Base-by-base conservation (phyloP, 2,329 filamentous ascomycete species). In the Neofusicoccum cordaticola region DNA sequence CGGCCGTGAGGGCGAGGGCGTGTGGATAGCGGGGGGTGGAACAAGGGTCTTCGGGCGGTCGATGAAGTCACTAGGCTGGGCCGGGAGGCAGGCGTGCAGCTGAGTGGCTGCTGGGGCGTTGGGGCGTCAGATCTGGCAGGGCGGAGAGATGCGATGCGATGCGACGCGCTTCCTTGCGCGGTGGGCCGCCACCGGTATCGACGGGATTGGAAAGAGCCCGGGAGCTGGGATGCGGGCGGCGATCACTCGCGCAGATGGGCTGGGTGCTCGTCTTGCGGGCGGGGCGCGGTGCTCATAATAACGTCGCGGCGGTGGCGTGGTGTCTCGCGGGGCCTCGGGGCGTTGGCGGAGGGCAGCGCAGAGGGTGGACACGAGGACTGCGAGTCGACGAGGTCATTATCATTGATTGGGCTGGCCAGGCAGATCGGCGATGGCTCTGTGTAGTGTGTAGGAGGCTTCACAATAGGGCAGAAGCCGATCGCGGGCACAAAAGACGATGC, bases 381-480 rank as follows among this genome's bases (percentile, higher is more conserved):
- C 34, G 41, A 27, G 60, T 42, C 35, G 50, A 31, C 50, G 50
- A 39, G 61, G 50, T 11, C 50, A 63, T 63, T 56, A 63, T 63
- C 50, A 63, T 45, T 63, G 61, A 45, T 27, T 47, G 56, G 56
- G 56, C 34, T 39, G 34, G 48, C 37, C n/a, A 22, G 50, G 4
- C 44, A 35, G 61, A 63, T 63, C 61, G 61, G 61, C 61, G 61
- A 63, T 63, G 41, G 34, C 37, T 39, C 39, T n/a, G 61, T 41
- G 61, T 27, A 63, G 61, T 31, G 50, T 56, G 61, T 15, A 63
- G 42, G 56, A 60, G 27, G 42, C 42, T 60, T 60, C 56, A 47
- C n/a, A n/a, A 27, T 15, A 19, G 31, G 56, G 56, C 56, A 47
- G 42, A 60, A 37, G 31, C 51, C 61, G 61, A 63, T 63, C 61